Evolutionary conservation across 345 rosid species (phyloP).

Genomic region (Eucalyptus regnans): DNA sequence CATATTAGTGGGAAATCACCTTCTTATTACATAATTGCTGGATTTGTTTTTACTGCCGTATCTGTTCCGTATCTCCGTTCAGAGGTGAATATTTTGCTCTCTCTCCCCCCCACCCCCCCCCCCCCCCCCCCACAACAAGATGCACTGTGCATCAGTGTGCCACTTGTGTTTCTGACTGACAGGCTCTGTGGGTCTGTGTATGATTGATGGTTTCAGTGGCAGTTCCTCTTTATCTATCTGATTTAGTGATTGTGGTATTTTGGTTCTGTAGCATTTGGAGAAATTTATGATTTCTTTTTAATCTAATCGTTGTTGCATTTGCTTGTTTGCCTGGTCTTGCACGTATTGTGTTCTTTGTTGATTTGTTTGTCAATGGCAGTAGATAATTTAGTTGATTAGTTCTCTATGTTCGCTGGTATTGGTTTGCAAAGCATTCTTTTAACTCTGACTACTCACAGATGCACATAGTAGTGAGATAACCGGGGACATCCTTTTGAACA

Average conservation of each 20-base stretch:
- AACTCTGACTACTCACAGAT: background rate
- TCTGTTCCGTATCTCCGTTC: conserved; percentile 91
- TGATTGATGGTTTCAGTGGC: background rate
- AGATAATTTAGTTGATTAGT: background rate
- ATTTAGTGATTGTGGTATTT: background rate
- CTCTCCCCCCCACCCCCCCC: background rate
- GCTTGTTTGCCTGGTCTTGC: background rate
- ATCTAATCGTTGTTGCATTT: background rate
- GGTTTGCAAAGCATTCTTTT: background rate
- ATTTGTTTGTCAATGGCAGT: background rate
- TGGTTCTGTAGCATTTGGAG: background rate
- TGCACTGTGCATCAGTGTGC: background rate
- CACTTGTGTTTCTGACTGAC: background rate
- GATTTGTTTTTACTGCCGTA: conserved; percentile 78
- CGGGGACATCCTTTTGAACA: background rate
- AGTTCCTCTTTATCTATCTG: background rate
- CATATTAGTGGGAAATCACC: conserved; percentile 76
- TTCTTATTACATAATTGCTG: conserved; percentile 84
- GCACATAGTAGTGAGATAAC: background rate
- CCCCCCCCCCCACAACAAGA: background rate
- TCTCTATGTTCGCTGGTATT: background rate
- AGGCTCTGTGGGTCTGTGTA: background rate
- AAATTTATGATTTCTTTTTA: background rate
- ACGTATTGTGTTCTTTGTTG: background rate
- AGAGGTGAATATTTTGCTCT: conserved; percentile 37